Evolutionary conservation across 495 filamentous ascomycete genomes (phyloP).

Genomic region (Cairneyella variabilis): DNA sequence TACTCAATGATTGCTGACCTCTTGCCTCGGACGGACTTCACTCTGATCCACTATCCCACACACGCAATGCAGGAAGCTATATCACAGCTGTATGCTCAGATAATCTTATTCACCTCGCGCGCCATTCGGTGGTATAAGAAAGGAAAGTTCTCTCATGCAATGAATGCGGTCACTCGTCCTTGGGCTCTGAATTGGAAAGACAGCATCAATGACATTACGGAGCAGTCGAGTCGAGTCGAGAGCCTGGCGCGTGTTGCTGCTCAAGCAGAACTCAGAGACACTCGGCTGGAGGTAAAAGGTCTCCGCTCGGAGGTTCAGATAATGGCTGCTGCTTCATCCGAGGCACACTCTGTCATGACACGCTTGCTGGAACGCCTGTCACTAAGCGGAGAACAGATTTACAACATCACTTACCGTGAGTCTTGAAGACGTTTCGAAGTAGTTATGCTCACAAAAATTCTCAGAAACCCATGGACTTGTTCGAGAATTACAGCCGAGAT

Average conservation of each 20-base stretch:
- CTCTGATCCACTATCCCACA: conserved; percentile 31
- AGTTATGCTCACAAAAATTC: no score
- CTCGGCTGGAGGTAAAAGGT: background rate
- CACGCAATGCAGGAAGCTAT: conserved; percentile 29
- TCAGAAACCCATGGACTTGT: background rate
- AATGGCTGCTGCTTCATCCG: background rate
- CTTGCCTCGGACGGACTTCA: conserved; percentile 31
- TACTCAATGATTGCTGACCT: conserved; percentile 29
- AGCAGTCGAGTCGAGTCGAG: conserved; percentile 12
- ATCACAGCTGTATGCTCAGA: conserved; percentile 28
- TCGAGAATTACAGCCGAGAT: background rate
- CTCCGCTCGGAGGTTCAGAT: background rate
- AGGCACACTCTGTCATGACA: background rate
- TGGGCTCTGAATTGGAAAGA: conserved; percentile 26
- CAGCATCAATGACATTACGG: conserved; percentile 24
- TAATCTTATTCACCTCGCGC: conserved; percentile 30
- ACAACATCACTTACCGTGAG: no score
- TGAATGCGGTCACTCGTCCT: conserved; percentile 23
- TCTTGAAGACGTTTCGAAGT: no score
- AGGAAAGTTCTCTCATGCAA: conserved; percentile 20
- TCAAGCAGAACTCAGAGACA: conserved; percentile 8
- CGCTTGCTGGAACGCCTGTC: background rate
- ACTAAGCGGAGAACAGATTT: background rate
- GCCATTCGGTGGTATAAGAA: conserved; percentile 33
- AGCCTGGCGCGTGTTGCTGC: background rate